A percentile compares a stretch with the other conserved stretches of the same genome.
phyloP scores from a whole-genome alignment of 2,329 filamentous ascomycete species.

The Xylaria multiplex region DNA sequence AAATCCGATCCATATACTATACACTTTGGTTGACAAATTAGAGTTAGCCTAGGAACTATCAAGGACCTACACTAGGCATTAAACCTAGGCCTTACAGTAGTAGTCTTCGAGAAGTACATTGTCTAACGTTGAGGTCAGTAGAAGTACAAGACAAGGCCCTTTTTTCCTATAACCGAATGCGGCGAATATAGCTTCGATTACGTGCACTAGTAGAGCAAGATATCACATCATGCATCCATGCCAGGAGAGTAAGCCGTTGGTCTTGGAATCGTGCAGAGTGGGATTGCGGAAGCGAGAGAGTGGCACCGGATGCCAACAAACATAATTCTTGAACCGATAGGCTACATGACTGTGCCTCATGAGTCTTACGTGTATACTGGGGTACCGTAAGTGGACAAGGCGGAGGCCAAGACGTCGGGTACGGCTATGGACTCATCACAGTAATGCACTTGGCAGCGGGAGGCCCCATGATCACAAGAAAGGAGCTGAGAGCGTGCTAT shows the following conservation, averaged over 20 bases:
- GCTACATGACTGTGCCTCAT: not conserved
- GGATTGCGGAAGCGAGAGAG: too few relatives aligned
- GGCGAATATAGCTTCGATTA: too few relatives aligned
- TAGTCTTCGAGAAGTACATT: too few relatives aligned
- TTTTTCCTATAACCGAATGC: too few relatives aligned
- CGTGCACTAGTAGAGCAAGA: not conserved
- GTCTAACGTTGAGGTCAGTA: too few relatives aligned
- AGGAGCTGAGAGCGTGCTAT: not conserved
- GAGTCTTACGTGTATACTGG: not conserved
- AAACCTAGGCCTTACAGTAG: too few relatives aligned
- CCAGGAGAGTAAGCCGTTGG: not conserved
- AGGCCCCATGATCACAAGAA: not conserved
- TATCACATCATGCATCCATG: not conserved
- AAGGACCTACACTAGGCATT: too few relatives aligned
- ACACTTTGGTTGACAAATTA: too few relatives aligned
- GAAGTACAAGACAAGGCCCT: too few relatives aligned
- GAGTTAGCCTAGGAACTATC: too few relatives aligned
- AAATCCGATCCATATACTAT: too few relatives aligned
- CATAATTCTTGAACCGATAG: not conserved
- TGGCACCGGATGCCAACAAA: not conserved
- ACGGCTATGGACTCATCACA: not conserved
- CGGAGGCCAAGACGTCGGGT: not conserved
- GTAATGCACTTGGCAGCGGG: conserved; percentile 4
- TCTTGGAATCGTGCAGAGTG: not conserved
- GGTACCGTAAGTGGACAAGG: not conserved